These are phyloP conservation scores for Dendrocalamus latiflorus DNA, from an alignment of 202 grass and related monocot species.

Conservation along the genomic window DNA sequence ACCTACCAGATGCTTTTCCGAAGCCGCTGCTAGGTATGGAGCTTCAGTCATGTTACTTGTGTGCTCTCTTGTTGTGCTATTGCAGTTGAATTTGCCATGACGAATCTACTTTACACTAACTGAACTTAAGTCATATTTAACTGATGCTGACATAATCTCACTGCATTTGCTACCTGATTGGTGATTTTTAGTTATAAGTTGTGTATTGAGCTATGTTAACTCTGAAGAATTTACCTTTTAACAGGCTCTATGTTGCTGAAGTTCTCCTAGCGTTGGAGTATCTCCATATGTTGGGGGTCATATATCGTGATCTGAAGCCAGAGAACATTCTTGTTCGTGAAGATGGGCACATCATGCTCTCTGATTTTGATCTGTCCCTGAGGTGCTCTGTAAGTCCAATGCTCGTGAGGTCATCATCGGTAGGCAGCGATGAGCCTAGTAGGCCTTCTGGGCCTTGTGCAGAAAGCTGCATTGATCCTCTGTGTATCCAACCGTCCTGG, in stretches of 20 bases:
- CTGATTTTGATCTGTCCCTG: too few relatives aligned
- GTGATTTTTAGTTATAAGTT: not conserved
- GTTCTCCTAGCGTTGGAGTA: conserved; percentile 97
- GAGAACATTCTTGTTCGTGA: too few relatives aligned
- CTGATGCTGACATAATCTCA: not conserved
- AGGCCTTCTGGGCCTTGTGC: too few relatives aligned
- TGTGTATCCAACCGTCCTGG: too few relatives aligned
- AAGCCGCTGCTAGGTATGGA: conserved; percentile 79
- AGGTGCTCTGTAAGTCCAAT: too few relatives aligned
- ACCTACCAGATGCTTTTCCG: conserved; percentile 79
- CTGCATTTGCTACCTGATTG: not conserved
- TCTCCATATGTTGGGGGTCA: too few relatives aligned
- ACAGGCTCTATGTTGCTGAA: conserved; percentile 89
- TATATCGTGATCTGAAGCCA: too few relatives aligned
- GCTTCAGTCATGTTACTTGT: not conserved
- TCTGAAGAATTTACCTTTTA: not conserved
- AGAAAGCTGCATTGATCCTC: too few relatives aligned
- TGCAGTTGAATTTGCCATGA: conserved; percentile 1
- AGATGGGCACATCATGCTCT: too few relatives aligned
- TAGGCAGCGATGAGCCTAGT: too few relatives aligned
- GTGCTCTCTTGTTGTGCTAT: not conserved
- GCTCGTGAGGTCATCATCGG: too few relatives aligned
- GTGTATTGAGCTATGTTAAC: too few relatives aligned
- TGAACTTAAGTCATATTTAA: not conserved
- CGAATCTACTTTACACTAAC: not conserved